phyloP scores from a whole-genome alignment of 257 asterid species.

The Fraxinus quadrangulata region DNA sequence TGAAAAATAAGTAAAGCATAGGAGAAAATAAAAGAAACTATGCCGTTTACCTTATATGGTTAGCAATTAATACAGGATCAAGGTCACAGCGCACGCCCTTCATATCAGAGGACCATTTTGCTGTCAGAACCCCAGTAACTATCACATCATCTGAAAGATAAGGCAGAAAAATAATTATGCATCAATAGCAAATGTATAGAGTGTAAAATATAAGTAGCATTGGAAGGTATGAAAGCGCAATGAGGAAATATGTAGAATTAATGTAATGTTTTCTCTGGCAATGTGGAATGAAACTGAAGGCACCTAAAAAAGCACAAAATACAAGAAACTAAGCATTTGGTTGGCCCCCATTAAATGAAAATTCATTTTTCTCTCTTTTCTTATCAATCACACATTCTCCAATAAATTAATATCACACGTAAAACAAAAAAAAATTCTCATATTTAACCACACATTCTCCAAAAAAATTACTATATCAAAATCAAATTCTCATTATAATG shows the following conservation, averaged over 20 bases:
- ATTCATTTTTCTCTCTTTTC: too few species aligned
- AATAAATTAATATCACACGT: too few species aligned
- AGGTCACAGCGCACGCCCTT: slow-evolving; percentile 97
- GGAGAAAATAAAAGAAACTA: slow-evolving; percentile 15
- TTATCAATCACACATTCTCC: too few species aligned
- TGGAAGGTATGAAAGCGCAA: background rate
- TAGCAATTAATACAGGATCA: slow-evolving; percentile 92
- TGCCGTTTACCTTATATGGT: slow-evolving; percentile 66
- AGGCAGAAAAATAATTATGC: slow-evolving; percentile 20
- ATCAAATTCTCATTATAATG: too few species aligned
- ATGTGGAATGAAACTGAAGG: background rate
- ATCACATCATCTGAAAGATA: slow-evolving; percentile 76
- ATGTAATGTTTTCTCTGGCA: background rate
- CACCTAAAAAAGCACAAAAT: background rate
- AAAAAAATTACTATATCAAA: too few species aligned
- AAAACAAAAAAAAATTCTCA: too few species aligned
- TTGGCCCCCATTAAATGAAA: too few species aligned
- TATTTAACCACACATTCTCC: too few species aligned
- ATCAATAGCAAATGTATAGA: slow-evolving; percentile 16
- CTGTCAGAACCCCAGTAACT: slow-evolving; percentile 89
- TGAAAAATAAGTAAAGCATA: background rate
- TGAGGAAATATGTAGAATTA: background rate
- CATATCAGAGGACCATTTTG: slow-evolving; percentile 81
- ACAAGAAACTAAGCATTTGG: background rate
- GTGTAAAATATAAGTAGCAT: background rate